Evolutionary conservation across 495 filamentous ascomycete species (phyloP), one percentile per base, ranked within the genome.

Genomic region (Lophiostoma macrostomum): DNA sequence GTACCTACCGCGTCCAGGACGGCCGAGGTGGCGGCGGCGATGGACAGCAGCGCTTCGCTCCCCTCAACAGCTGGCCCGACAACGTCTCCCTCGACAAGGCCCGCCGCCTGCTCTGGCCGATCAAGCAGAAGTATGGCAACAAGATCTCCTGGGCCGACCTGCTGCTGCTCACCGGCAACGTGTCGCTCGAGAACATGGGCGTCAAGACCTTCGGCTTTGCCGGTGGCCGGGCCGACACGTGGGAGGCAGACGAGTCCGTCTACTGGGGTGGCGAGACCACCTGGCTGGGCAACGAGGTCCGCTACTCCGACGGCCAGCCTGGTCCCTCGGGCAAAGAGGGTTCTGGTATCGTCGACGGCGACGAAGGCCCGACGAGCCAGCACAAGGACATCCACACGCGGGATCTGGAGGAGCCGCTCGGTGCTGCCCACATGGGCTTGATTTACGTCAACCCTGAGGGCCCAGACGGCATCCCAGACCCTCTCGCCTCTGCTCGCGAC

Each of bases 361-460:
- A 79, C 37, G 69, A 80, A 50, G 61, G 29, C 32, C 20, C 73
- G 50, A 61, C 73, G 61, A 67, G 72, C 37, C 67, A 64, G 23
- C 67, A 79, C 64, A 70, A 50, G 28, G 69, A 81, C 56, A 79
- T 83, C 58, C 75, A 81, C 67, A 70, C 69, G 25, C 80, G 82
- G 50, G 74, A 86, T 16, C 74, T 82, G 5, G 81, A 86, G 67
- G 63, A 72, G 55, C 83, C 84, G 1, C 68, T 88, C 14, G 84
- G 74, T 19, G 81, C 83, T 25, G 73, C 77, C 25, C 78, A 84
- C 65, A 87, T 86, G 83, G 84, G 84, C 53, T 67, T 88, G 64
- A 86, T 88, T 71, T 88, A 87, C 64, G 83, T 87, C 41, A 88
- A 88, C 69, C 84, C 84, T 6, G 82, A 88, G 66, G 84, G 84